phyloP scores from a whole-genome alignment of 1,139 yeast species.

The Blastobotrys illinoisensis region DNA sequence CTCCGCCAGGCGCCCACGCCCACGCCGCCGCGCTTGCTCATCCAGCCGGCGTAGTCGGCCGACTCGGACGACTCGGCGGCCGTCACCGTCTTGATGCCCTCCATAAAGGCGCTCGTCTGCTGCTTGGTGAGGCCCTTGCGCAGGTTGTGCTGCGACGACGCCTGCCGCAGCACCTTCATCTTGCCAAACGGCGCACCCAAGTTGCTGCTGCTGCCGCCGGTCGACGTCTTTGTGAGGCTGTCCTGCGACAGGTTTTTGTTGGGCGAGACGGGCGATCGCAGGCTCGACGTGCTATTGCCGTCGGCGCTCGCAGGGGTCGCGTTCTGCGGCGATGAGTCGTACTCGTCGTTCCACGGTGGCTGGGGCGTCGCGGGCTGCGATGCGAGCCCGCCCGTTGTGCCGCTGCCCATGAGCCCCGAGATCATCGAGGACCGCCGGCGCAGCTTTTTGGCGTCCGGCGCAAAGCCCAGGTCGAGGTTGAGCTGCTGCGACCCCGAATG shows the following conservation, averaged over 20 bases:
- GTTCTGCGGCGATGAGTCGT: constrained; percentile 1
- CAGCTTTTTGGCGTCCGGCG: constrained; percentile 2
- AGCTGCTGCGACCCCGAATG: constrained; percentile 7
- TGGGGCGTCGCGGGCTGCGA: constrained; percentile 10
- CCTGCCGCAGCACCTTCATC: constrained; percentile 21
- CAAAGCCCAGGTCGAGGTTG: constrained; percentile 5
- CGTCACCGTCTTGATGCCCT: constrained; percentile 72
- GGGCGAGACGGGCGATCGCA: background rate
- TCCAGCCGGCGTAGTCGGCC: constrained; percentile 87
- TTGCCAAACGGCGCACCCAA: constrained; percentile 11
- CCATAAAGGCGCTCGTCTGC: constrained; percentile 85
- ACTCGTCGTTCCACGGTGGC: background rate
- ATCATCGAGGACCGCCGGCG: constrained; percentile 12
- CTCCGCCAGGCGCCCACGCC: constrained; percentile 89
- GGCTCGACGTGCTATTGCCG: background rate
- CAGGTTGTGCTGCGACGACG: constrained; percentile 28
- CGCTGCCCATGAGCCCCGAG: constrained; percentile 12
- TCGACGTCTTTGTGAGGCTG: background rate
- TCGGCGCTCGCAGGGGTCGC: background rate
- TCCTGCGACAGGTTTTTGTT: background rate
- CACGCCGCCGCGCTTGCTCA: constrained; percentile 85
- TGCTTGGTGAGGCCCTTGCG: constrained; percentile 30
- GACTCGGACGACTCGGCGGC: constrained; percentile 75
- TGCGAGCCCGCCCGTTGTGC: constrained; percentile 9
- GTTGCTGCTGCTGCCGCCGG: background rate